Percentiles rank a stretch among this genome's conserved stretches.
Evolutionary conservation across 768 basidiomycete species (phyloP).

Genomic region (Collybia sordida): DNA sequence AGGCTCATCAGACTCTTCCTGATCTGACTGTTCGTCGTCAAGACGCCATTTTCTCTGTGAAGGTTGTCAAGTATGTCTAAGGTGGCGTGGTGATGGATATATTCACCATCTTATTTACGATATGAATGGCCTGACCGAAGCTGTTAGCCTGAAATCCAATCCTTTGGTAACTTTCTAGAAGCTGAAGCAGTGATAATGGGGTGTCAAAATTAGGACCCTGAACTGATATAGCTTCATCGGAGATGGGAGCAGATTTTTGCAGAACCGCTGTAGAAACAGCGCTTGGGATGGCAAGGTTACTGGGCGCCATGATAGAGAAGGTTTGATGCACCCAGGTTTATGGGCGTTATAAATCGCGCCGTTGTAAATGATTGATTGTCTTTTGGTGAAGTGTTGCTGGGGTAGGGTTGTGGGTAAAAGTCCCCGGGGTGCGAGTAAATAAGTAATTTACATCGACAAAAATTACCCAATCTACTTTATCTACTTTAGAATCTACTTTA

Average conservation of each 20-base stretch:
- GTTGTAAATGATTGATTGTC: too few relatives aligned
- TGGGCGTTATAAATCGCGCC: too few relatives aligned
- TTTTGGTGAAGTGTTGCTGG: too few relatives aligned
- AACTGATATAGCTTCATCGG: constrained; percentile 65
- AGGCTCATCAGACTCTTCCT: constrained; percentile 71
- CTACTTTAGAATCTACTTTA: too few relatives aligned
- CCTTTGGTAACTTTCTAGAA: constrained; percentile 78
- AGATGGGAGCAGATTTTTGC: constrained; percentile 70
- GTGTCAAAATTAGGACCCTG: constrained; percentile 86
- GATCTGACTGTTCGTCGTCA: constrained; percentile 75
- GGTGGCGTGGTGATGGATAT: not conserved
- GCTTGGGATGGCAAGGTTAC: constrained; percentile 39
- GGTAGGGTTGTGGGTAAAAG: constrained; percentile 6
- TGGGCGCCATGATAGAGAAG: too few relatives aligned
- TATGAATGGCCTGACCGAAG: constrained; percentile 81
- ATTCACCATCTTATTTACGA: constrained; percentile 90
- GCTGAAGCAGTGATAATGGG: constrained; percentile 59
- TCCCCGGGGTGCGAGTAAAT: too few relatives aligned
- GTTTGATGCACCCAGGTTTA: too few relatives aligned
- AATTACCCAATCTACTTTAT: too few relatives aligned
- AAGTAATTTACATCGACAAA: too few relatives aligned
- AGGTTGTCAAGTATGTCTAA: not conserved
- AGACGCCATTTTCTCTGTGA: constrained; percentile 83
- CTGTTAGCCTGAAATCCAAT: constrained; percentile 99
- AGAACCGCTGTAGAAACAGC: constrained; percentile 76